A percentile compares a stretch with the other conserved stretches of the same genome.
Conservation (phyloP, 108 stramenopile genomes). For the Aurantiochytrium sp. region DNA sequence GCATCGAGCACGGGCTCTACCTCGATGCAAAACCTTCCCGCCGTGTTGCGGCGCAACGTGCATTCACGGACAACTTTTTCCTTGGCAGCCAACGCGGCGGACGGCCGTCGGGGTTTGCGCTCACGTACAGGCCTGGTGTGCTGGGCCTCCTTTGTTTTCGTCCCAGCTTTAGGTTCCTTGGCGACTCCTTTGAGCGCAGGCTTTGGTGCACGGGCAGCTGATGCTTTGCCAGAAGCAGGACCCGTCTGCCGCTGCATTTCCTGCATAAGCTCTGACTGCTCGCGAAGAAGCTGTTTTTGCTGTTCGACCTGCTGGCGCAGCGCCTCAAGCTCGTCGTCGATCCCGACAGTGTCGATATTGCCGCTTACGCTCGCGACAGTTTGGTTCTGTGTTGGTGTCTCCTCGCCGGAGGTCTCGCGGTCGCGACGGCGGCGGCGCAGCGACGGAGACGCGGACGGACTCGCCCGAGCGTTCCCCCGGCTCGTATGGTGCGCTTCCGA, state of each 20-base stretch:
- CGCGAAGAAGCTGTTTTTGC: not conserved
- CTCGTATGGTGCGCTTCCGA: too few species aligned
- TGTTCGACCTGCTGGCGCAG: constrained; percentile 11
- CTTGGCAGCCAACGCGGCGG: not conserved
- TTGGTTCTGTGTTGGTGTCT: not conserved
- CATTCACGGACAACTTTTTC: not conserved
- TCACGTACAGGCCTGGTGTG: not conserved
- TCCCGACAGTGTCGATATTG: not conserved
- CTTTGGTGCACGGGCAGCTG: not conserved
- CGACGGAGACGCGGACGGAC: too few species aligned
- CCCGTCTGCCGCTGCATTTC: not conserved
- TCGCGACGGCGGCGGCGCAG: too few species aligned
- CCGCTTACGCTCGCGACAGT: too few species aligned
- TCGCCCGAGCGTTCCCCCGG: too few species aligned
- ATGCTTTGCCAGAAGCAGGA: not conserved
- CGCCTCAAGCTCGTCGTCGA: not conserved
- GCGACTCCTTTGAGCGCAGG: not conserved
- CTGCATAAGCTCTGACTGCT: constrained; percentile 15
- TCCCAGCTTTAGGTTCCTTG: not conserved
- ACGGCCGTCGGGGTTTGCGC: not conserved
- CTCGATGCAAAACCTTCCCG: not conserved
- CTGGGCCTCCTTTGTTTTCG: not conserved
- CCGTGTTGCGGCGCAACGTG: not conserved
- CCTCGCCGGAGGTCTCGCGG: not conserved
- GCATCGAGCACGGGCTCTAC: not conserved